Conservation (phyloP, 352 stramenopile species). For the Pythium utonaiense region DNA sequence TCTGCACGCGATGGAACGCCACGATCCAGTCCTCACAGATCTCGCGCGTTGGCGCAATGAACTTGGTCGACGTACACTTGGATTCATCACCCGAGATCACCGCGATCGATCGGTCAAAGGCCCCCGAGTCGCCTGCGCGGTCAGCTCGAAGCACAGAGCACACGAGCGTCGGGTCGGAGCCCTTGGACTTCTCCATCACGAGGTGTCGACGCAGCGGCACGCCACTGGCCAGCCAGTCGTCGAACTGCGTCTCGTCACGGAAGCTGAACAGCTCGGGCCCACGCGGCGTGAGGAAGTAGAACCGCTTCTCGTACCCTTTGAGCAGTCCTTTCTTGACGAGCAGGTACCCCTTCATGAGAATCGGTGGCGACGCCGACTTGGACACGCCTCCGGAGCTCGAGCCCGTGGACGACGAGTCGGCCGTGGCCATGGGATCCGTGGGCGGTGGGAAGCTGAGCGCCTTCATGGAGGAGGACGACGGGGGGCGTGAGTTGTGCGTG, state of each 20-base stretch:
- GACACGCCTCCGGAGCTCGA: neutral
- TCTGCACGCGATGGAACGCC: conserved; percentile 56
- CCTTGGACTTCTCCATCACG: conserved; percentile 23
- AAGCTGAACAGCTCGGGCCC: conserved; percentile 50
- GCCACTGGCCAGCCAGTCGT: conserved; percentile 48
- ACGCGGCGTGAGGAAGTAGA: conserved; percentile 48
- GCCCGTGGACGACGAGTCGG: conserved; percentile 4
- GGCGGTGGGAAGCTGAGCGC: neutral
- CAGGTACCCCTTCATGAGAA: conserved; percentile 40
- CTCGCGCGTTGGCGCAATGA: conserved; percentile 38
- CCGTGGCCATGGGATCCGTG: neutral
- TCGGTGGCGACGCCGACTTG: conserved; percentile 2
- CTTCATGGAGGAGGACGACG: neutral
- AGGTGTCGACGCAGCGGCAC: conserved; percentile 31
- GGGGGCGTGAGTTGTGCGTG: neutral
- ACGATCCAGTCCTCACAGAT: conserved; percentile 48
- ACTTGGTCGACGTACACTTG: conserved; percentile 47
- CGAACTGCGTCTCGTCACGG: conserved; percentile 65
- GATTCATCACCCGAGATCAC: conserved; percentile 34
- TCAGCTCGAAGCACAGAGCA: conserved; percentile 56
- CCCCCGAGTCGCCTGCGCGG: conserved; percentile 16
- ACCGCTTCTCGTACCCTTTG: conserved; percentile 61
- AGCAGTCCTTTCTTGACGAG: conserved; percentile 47
- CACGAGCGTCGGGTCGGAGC: conserved; percentile 36
- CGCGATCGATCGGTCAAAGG: conserved; percentile 40